These are phyloP conservation scores for Elsinoe australis DNA, from an alignment of 2,329 filamentous ascomycete genomes.

Conservation along the genomic window DNA sequence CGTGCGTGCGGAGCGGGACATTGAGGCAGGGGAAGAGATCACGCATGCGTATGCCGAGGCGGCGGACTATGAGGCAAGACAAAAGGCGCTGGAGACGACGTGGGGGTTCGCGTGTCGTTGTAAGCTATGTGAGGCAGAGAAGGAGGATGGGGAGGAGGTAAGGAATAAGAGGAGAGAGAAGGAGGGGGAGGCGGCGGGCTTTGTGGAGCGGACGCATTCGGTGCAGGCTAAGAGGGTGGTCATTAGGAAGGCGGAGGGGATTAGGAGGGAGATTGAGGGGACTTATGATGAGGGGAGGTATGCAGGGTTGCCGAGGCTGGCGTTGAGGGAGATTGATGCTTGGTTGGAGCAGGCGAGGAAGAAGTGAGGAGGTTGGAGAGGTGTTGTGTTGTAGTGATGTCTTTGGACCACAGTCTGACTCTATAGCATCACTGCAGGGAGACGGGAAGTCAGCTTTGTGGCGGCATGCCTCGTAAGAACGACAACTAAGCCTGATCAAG, in stretches of 20 bases:
- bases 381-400: too few species aligned
- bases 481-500: too few species aligned
- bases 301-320: neutral
- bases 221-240: neutral
- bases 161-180: conserved; percentile 16
- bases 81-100: conserved; percentile 17
- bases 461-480: too few species aligned
- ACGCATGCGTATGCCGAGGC: neutral
- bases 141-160: conserved; percentile 19
- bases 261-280: neutral
- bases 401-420: too few species aligned
- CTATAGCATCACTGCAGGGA: too few species aligned
- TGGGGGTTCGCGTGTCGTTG: conserved; percentile 23
- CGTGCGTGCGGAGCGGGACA: conserved; percentile 35
- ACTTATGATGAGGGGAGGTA: neutral
- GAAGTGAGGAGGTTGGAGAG: too few species aligned
- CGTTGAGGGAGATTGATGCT: too few species aligned
- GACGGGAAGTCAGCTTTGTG: too few species aligned
- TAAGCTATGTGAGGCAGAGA: conserved; percentile 20
- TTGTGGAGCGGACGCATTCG: neutral
- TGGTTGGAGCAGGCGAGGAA: too few species aligned
- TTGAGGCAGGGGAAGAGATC: conserved; percentile 26
- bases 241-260: neutral
- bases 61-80: neutral
- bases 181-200: neutral